Evolutionary conservation across 2,329 filamentous ascomycete genomes (phyloP).

Genomic region (Paraphoma chrysanthemicola): DNA sequence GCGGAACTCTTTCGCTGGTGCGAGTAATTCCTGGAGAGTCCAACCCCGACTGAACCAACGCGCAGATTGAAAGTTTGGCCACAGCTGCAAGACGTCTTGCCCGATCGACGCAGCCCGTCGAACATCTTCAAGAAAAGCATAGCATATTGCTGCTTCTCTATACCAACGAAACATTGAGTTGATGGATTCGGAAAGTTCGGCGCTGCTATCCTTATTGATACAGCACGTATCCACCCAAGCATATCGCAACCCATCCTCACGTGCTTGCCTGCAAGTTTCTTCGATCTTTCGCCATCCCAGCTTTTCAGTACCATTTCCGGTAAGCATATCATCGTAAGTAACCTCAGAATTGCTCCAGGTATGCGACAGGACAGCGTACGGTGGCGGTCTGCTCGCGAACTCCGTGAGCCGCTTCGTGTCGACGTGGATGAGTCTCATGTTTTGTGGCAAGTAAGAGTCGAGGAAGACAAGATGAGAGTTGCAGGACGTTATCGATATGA

Average conservation of each 20-base stretch:
- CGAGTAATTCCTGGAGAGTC: too few relatives aligned
- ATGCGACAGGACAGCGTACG: constrained; percentile 1
- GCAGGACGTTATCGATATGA: background rate
- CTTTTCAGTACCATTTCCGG: background rate
- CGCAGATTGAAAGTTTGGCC: too few relatives aligned
- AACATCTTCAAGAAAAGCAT: too few relatives aligned
- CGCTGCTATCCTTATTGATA: too few relatives aligned
- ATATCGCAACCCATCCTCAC: constrained; percentile 1
- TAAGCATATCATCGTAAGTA: background rate
- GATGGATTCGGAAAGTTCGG: too few relatives aligned
- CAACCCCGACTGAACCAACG: too few relatives aligned
- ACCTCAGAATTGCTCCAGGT: constrained; percentile 1
- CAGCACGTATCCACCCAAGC: constrained; percentile 1
- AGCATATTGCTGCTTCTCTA: too few relatives aligned
- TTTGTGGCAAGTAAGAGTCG: background rate
- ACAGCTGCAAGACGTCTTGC: too few relatives aligned
- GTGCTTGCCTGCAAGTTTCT: background rate
- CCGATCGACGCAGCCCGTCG: too few relatives aligned
- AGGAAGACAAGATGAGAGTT: background rate
- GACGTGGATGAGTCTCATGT: background rate
- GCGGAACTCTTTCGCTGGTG: too few relatives aligned
- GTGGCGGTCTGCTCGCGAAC: background rate
- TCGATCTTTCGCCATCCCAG: background rate
- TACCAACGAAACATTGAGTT: too few relatives aligned
- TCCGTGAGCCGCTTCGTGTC: background rate